A percentile compares a stretch with the other conserved stretches of the same genome.
phyloP scores from a whole-genome alignment of 2,329 filamentous ascomycete genomes.

The Epichloe amarillans region DNA sequence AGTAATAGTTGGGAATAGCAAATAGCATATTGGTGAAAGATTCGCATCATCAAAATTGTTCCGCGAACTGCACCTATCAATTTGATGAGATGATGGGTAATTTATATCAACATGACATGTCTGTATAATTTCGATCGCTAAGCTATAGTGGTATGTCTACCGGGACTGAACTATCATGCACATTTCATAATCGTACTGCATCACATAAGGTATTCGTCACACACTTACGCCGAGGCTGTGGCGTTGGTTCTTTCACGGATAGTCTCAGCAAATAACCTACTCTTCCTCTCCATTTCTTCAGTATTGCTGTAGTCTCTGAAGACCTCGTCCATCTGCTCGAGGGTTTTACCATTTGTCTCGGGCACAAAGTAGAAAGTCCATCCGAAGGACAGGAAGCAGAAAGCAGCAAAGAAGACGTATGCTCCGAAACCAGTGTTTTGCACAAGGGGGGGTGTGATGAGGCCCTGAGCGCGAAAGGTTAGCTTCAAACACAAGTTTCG shows the following conservation, averaged over 20 bases:
- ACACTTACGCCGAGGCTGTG: background rate
- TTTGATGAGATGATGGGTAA: too few relatives aligned
- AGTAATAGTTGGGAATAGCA: background rate
- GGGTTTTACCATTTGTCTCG: slow-evolving; percentile 40
- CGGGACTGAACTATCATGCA: background rate
- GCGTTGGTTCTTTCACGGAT: background rate
- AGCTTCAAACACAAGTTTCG: too few relatives aligned
- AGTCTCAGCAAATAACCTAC: slow-evolving; percentile 3
- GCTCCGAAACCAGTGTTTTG: slow-evolving; percentile 34
- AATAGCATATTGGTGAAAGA: background rate
- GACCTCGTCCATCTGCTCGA: slow-evolving; percentile 39
- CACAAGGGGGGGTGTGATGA: slow-evolving; percentile 46
- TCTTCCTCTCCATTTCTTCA: slow-evolving; percentile 8
- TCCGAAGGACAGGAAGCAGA: slow-evolving; percentile 39
- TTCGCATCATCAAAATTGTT: background rate
- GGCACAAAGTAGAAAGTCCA: slow-evolving; percentile 43
- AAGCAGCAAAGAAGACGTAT: slow-evolving; percentile 46
- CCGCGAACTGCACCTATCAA: too few relatives aligned
- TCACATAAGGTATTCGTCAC: background rate
- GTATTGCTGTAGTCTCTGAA: slow-evolving; percentile 16
- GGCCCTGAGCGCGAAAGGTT: slow-evolving; percentile 15
- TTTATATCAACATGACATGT: background rate
- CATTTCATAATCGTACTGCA: background rate
- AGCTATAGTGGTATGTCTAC: background rate
- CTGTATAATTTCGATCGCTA: background rate